A percentile compares a stretch with the other conserved stretches of the same genome.
Evolutionary conservation across 371 early-diverging fungal species (phyloP).

Genomic region (Neoconidiobolus thromboides): DNA sequence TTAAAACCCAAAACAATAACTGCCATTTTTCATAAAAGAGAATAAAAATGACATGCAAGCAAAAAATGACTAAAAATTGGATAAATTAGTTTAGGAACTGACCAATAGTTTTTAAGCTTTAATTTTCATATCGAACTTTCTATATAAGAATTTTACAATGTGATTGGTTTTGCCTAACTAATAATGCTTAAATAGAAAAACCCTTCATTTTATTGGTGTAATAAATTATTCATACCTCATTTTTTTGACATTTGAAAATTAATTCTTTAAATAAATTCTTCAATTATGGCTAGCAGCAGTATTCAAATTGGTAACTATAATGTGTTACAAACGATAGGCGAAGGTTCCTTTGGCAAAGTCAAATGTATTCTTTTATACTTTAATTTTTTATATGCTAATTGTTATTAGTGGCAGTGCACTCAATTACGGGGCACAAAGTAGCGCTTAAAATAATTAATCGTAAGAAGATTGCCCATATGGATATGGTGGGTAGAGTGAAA

Average conservation of each 20-base stretch:
- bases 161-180: no score
- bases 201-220: no score
- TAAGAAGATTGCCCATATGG: conserved; percentile 71
- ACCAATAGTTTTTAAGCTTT: no score
- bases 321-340: conserved; percentile 82
- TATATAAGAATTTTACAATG: no score
- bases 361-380: conserved; percentile 47
- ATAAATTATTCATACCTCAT: no score
- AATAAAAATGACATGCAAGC: no score
- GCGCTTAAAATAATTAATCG: conserved; percentile 92
- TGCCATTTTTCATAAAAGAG: no score
- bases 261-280: background rate
- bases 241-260: background rate
- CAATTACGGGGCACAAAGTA: conserved; percentile 79
- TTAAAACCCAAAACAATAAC: no score
- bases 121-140: no score
- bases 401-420: conserved; percentile 78
- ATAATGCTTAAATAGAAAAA: no score
- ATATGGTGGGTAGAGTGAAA: conserved; percentile 84
- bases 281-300: conserved; percentile 17
- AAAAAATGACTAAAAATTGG: no score
- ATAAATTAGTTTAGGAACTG: no score
- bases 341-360: conserved; percentile 94
- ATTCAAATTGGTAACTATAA: conserved; percentile 77
- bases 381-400: background rate